Base-by-base conservation (phyloP, 2,329 filamentous ascomycete genomes). In the Fonsecaea erecta region DNA sequence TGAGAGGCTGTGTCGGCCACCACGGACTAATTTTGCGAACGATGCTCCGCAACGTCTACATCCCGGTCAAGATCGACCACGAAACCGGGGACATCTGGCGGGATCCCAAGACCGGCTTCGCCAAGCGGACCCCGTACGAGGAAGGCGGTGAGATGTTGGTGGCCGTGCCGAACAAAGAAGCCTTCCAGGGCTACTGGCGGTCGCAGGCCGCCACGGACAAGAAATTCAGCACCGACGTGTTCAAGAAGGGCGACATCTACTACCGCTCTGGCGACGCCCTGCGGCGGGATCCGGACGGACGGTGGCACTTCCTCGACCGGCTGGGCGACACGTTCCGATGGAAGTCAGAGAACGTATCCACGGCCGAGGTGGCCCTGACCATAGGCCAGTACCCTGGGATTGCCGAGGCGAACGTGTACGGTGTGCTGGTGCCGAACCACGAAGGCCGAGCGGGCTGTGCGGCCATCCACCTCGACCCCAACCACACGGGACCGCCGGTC, bases 261-360 rank as follows among this genome's bases (percentile, higher is more conserved):
- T 96, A 93, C 81, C 87, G 92, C 26, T 90, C 91, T 0, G 93
- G 93, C n/a, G 93, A 97, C 73, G 83, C 95, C 18, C 79, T 95
- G 34, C 83, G 88, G n/a, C 85, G 84, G 79, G 90, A 93, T 69
- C 64, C 68, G 0, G 88, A 95, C 63, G 91, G 92, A 4, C 82
- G 88, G 2, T 85, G 88, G 75, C 95, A 84, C 80, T 97, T 97
- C 79, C 86, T 88, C 63, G 93, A 97, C 68, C 77, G 83, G 3
- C 76, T 84, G 56, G 83, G 83, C 11, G 83, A 85, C 67, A 85
- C 83, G 0, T 85, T 82, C 73, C 75, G 83, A 9, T 85, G 83
- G 83, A 84, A 95, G 79, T 88, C 88, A 57, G 90, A 94, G 77
- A 94, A 94, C 72, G 90, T 94, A 0, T 92, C 90, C 2, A 93